Base-by-base conservation (phyloP, 148 eudicot genomes). In the Mesembryanthemum crystallinum region DNA sequence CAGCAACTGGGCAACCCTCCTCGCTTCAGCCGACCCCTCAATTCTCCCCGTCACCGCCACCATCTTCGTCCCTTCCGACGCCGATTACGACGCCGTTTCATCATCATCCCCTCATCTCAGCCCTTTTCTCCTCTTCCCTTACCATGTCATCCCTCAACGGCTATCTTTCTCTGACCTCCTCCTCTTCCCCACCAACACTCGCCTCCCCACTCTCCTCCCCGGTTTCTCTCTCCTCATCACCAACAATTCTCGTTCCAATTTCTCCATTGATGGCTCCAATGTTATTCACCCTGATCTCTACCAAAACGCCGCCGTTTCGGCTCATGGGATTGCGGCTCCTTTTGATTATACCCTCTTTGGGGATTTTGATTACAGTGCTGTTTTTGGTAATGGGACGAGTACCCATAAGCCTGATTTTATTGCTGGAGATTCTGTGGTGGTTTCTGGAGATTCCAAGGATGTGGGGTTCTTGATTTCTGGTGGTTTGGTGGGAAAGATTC, bases 31-130 rank as follows among this genome's bases (percentile, higher is more conserved):
- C 43, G 74, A 71, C 62, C 74, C 74, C 0, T 51, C 74, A 11
- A 51, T 71, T 62, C 45, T 71, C 42, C 74, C 74, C 18, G 60
- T 71, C 43, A 33, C 74, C 74, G 74, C 74, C 74, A 71, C 74
- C 43, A 37, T 71, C 27, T 71, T 71, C 45, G 14, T 71, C 63
- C 74, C 74, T 11, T 30, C 62, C 61, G 45, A 69, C n/a, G n/a
- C 57, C 72, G 72, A 27, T 4, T 42, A 20, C 61, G 32, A 28
- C 42, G 1, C 35, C 73, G 39, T 29, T 7, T 17, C 35, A 45
- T 11, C 49, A 8, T 12, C 49, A 2, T 12, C 11, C 23, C 3
- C 58, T 1, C 43, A 30, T 0, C 27, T 71, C 27, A 51, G 43
- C 61, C 74, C 72, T 1, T 49, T 69, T 3, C 58, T 69, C 21